Evolutionary conservation across 2,329 filamentous ascomycete species (phyloP).

Genomic region (Aschersonia sp.): DNA sequence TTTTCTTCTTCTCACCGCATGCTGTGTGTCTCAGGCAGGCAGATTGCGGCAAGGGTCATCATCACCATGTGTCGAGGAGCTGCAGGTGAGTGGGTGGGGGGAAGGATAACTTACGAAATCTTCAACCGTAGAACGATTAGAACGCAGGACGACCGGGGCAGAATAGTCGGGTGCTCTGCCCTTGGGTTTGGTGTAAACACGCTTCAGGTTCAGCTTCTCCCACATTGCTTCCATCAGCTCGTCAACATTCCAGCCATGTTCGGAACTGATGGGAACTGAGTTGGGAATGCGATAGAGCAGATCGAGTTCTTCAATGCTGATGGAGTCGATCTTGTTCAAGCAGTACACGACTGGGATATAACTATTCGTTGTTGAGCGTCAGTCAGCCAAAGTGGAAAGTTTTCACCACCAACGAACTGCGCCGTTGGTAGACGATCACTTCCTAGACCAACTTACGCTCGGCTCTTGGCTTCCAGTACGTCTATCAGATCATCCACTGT

Average conservation of each 20-base stretch:
- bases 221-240: slow-evolving; percentile 97
- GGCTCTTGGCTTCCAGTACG: slow-evolving; percentile 81
- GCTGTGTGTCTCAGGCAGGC: background rate
- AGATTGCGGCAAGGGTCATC: too few species aligned
- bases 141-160: slow-evolving; percentile 75
- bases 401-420: background rate
- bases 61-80: too few species aligned
- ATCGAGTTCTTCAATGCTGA: slow-evolving; percentile 95
- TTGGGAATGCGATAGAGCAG: slow-evolving; percentile 93
- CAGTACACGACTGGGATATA: slow-evolving; percentile 99
- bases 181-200: slow-evolving; percentile 98
- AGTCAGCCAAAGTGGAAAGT: too few species aligned
- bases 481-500: slow-evolving; percentile 97
- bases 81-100: background rate
- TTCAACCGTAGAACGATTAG: slow-evolving; percentile 76
- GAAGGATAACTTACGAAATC: slow-evolving; percentile 65
- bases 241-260: slow-evolving; percentile 96
- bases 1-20: background rate
- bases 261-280: slow-evolving; percentile 91
- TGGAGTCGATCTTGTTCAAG: slow-evolving; percentile 97
- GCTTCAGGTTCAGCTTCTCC: slow-evolving; percentile 83
- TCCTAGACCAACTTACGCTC: slow-evolving; percentile 25
- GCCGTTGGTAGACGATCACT: background rate
- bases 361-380: slow-evolving; percentile 23
- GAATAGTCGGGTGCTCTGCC: slow-evolving; percentile 88